Base-by-base conservation (phyloP, 257 asterid genomes). In the Striga asiatica region DNA sequence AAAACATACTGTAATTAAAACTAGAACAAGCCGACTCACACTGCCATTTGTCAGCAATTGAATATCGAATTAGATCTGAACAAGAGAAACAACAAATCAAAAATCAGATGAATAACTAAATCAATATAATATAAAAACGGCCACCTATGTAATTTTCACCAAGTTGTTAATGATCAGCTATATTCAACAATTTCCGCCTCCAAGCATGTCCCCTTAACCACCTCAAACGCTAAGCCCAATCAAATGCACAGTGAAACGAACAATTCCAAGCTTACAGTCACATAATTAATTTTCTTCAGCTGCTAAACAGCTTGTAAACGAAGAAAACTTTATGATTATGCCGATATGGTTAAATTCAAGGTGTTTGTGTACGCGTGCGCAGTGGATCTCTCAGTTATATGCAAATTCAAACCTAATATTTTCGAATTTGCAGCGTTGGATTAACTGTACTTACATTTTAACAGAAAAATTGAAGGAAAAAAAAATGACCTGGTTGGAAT, bases 21-120 rank as follows among this genome's bases (percentile, higher is more conserved):
- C 4, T 17, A 19, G 22, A 39, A 57, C 22, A 57, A 31, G 48
- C 16, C 45, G 37, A 70, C 83, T 74, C 66, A 77, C 83, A 74
- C 83, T 22, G 78, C 83, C 83, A 77, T 77, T 61, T 54, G 41
- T 64, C 57, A 18, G 59, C 37, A 65, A 71, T 43, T 19, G 50
- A 38, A 65, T 58, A 12, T 31, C 43, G 43, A 37, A 39, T 57
- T 48, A 23, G n/a, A 27, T 54, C 79, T 74, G 71, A 62, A 28
- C 51, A 54, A 29, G 62, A 41, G 59, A 50, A 65, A 56, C 13
- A 46, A 56, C 13, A 46, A 53, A n/a, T 39, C 53, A 47, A n/a
- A n/a, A n/a, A n/a, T n/a, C n/a, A n/a, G n/a, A n/a, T n/a, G n/a
- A n/a, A n/a, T n/a, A n/a, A n/a, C n/a, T n/a, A n/a, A n/a, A n/a